Evolutionary conservation across 768 basidiomycete species (phyloP), one percentile per base, ranked within the genome.

Genomic region (Clitopilus hobsonii): DNA sequence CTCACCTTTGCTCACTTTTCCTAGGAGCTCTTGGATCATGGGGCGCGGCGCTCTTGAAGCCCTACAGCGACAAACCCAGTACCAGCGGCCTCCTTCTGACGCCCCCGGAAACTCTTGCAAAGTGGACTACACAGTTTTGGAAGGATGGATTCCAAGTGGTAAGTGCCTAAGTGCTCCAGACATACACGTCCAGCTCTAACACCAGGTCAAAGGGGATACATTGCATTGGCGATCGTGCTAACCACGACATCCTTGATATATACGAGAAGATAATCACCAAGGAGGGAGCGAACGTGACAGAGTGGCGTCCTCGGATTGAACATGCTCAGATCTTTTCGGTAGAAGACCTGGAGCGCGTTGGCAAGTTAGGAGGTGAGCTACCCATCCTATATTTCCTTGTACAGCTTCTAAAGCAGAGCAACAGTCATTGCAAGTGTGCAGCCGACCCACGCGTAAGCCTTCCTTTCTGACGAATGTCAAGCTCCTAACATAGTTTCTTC

Each of bases 371-470:
- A 61, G 84, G 94, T 88, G 56, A 30, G 66, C 6, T 26, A 27
- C 28, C n/a, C 16, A 18, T 49, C 6, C 16, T 16, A 52, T 30
- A 25, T 22, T 16, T 18, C 3, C 14, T 22, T 0, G 8, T 45
- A 50, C 11, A 20, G 23, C 26, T 50, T 56, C 27, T 51, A 38
- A 52, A 25, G 18, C 1, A 16, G 3, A 49, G 22, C n/a, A 27
- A n/a, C 41, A 94, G 91, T 98, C 20, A 88, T 96, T 62, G 81
- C 89, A 4, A 95, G 93, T 60, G 91, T 96, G 2, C 94, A 98
- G 63, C 94, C 94, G 0, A 94, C 91, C 1, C 94, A 97, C 64
- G 92, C 87, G 82, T 92, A 70, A 70, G 84, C 72, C 13, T 18
- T 27, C 30, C 36, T 28, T 1, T 10, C 11, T 51, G 25, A 51